These are phyloP conservation scores for Puccinia hordei DNA, from an alignment of 1,284 basidiomycete species.

Conservation along the genomic window DNA sequence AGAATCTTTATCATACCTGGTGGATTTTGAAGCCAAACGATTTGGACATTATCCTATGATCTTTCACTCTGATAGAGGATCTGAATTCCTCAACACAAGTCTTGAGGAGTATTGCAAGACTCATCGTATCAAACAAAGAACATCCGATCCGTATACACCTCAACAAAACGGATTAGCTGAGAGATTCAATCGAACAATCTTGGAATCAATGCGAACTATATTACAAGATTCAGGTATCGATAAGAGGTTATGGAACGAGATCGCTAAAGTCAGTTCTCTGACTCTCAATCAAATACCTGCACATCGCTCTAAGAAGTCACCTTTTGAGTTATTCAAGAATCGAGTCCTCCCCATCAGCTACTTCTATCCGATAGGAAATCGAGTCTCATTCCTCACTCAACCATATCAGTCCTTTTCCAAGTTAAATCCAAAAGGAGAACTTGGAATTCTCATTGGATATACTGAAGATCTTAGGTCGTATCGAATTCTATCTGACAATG, in stretches of 20 bases:
- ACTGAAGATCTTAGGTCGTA: neutral
- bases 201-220: neutral
- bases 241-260: neutral
- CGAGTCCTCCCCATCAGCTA: neutral
- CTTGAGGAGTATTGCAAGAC: neutral
- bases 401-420: neutral
- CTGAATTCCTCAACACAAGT: conserved; percentile 9
- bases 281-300: too few species aligned
- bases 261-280: neutral
- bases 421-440: neutral
- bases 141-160: conserved; percentile 13
- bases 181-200: too few species aligned
- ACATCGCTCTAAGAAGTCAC: neutral
- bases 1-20: neutral
- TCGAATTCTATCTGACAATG: neutral
- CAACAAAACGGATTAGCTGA: too few species aligned
- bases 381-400: too few species aligned
- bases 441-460: neutral
- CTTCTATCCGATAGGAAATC: conserved; percentile 4
- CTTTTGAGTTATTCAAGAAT: conserved; percentile 7
- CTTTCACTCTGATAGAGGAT: neutral
- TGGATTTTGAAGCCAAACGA: conserved; percentile 1
- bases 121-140: neutral
- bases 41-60: neutral
- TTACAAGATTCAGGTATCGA: neutral